Conservation (phyloP, 305 asterid species). For the Euphrasia arctica region DNA sequence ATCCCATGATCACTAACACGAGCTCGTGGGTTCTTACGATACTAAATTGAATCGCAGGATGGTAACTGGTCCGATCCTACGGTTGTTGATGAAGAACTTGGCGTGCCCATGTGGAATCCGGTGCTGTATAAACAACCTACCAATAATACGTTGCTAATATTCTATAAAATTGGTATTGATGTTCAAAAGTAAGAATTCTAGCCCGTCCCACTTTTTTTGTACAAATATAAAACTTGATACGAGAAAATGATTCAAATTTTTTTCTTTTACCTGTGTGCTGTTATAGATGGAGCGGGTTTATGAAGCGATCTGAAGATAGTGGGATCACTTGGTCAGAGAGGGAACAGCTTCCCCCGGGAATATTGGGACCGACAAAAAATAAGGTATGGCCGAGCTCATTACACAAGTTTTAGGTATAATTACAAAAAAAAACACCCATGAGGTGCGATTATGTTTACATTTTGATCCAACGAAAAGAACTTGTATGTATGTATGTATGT, state of each 20-base stretch:
- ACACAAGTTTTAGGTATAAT: background rate
- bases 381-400: slow-evolving; percentile 42
- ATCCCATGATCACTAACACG: background rate
- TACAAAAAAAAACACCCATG: too few relatives aligned
- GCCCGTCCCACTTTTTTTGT: background rate
- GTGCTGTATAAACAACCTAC: slow-evolving; percentile 18
- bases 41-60: slow-evolving; percentile 43
- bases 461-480: too few relatives aligned
- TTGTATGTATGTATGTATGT: too few relatives aligned
- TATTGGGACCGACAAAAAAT: slow-evolving; percentile 86
- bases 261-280: too few relatives aligned
- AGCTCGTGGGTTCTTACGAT: background rate
- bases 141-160: too few relatives aligned
- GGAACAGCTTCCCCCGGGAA: slow-evolving; percentile 91
- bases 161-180: slow-evolving; percentile 65
- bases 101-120: slow-evolving; percentile 93
- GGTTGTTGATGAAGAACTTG: slow-evolving; percentile 62
- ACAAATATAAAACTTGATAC: too few relatives aligned
- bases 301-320: slow-evolving; percentile 80
- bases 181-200: slow-evolving; percentile 68
- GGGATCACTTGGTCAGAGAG: slow-evolving; percentile 81
- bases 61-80: slow-evolving; percentile 68
- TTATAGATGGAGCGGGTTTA: slow-evolving; percentile 80
- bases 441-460: too few relatives aligned
- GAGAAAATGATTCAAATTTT: too few relatives aligned